Conservation (phyloP, 2,329 filamentous ascomycete genomes). For the Diaporthe aspalathi region DNA sequence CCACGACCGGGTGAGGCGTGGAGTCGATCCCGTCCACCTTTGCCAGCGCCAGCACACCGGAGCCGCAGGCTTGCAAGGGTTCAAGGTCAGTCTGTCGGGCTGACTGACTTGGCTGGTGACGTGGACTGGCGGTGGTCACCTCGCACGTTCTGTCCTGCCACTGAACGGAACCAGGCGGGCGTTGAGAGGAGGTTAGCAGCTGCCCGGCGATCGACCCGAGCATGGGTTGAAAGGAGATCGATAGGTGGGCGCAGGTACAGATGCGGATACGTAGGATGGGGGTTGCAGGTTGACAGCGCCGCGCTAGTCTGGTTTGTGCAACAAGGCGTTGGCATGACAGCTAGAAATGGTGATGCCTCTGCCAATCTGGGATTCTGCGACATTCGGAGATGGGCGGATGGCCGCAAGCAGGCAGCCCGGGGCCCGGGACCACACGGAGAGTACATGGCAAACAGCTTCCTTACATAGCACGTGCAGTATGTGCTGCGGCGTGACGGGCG, state of each 20-base stretch:
- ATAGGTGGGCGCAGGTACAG: constrained; percentile 32
- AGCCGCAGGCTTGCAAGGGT: constrained; percentile 31
- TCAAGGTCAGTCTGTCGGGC: constrained; percentile 29
- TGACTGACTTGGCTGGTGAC: constrained; percentile 33
- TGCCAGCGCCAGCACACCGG: constrained; percentile 29
- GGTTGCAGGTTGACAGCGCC: constrained; percentile 38
- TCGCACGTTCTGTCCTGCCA: constrained; percentile 23
- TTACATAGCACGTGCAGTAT: constrained; percentile 11
- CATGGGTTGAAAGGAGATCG: constrained; percentile 22
- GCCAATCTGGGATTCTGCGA: constrained; percentile 19
- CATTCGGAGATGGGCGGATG: constrained; percentile 11
- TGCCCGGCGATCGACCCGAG: constrained; percentile 25
- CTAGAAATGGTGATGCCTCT: constrained; percentile 20
- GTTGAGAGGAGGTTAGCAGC: constrained; percentile 16
- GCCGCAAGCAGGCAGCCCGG: constrained; percentile 17
- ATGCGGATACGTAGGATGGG: constrained; percentile 34
- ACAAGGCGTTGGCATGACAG: constrained; percentile 30
- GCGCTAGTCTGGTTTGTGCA: constrained; percentile 30
- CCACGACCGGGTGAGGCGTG: constrained; percentile 30
- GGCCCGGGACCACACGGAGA: constrained; percentile 1
- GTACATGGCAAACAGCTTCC: neutral
- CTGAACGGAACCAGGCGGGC: constrained; percentile 21
- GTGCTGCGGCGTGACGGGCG: neutral
- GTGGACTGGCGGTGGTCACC: constrained; percentile 35
- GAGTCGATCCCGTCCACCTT: constrained; percentile 18